phyloP scores from a whole-genome alignment of 331 rosid genomes.

The Telfairia occidentalis region DNA sequence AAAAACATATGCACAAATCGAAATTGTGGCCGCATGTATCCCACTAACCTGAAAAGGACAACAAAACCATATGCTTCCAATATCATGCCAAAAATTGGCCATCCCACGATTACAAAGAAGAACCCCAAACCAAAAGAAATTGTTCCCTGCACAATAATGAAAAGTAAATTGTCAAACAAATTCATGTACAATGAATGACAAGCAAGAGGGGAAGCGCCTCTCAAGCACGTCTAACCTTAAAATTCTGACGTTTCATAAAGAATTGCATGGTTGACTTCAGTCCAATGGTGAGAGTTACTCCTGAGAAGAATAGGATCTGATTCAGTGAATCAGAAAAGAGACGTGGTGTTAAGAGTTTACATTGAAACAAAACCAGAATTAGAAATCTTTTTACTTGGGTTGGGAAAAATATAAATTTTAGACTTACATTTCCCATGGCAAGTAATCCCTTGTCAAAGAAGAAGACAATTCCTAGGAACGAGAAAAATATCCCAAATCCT shows the following conservation, averaged over 20 bases:
- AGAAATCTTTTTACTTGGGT: slow-evolving; percentile 5
- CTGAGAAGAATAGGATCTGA: slow-evolving; percentile 92
- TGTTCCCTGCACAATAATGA: slow-evolving; percentile 49
- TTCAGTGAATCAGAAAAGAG: slow-evolving; percentile 21
- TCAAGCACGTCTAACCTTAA: slow-evolving; percentile 40
- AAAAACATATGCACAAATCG: neutral
- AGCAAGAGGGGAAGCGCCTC: slow-evolving; percentile 1
- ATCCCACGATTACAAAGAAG: slow-evolving; percentile 71
- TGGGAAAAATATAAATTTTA: neutral
- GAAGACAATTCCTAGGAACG: slow-evolving; percentile 70
- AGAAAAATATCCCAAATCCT: slow-evolving; percentile 91
- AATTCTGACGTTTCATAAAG: slow-evolving; percentile 88
- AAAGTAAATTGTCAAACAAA: neutral
- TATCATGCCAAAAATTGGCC: slow-evolving; percentile 96
- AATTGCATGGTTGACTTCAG: slow-evolving; percentile 83
- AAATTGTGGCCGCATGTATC: slow-evolving; percentile 6
- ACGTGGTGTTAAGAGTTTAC: slow-evolving; percentile 17
- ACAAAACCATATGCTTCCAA: slow-evolving; percentile 86
- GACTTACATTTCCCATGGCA: slow-evolving; percentile 95
- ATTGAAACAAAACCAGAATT: slow-evolving; percentile 14
- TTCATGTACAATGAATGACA: neutral
- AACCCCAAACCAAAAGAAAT: slow-evolving; percentile 80
- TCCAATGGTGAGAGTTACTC: slow-evolving; percentile 90
- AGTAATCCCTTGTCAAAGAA: slow-evolving; percentile 95
- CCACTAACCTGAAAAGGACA: slow-evolving; percentile 73